A percentile compares a stretch with the other conserved stretches of the same genome.
Evolutionary conservation across 164 flowering plant species (phyloP).

Genomic region (Sextonia rubra): DNA sequence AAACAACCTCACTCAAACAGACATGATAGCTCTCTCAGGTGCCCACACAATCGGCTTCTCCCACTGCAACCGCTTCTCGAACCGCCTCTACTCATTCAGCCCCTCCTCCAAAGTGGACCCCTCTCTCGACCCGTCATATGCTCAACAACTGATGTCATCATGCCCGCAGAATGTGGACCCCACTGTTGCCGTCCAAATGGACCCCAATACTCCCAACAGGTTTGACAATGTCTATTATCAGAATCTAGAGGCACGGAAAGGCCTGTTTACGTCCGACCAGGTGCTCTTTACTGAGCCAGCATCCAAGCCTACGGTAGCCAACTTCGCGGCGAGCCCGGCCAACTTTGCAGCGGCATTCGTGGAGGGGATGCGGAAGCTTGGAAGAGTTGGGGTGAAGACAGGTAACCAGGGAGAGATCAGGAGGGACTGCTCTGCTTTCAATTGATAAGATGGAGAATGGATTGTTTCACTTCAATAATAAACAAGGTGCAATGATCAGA

Average conservation of each 20-base stretch:
- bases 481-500: background rate
- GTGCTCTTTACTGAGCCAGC: slow-evolving; percentile 43
- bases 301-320: slow-evolving; percentile 35
- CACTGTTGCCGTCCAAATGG: slow-evolving; percentile 44
- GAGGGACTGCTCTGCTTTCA: slow-evolving; percentile 54
- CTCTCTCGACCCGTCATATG: slow-evolving; percentile 48
- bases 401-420: slow-evolving; percentile 53
- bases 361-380: slow-evolving; percentile 58
- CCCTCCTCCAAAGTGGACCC: slow-evolving; percentile 47
- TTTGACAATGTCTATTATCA: slow-evolving; percentile 68
- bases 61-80: slow-evolving; percentile 59
- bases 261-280: slow-evolving; percentile 64
- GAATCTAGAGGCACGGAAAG: slow-evolving; percentile 50
- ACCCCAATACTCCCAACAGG: slow-evolving; percentile 42
- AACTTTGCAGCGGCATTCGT: slow-evolving; percentile 44
- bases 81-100: slow-evolving; percentile 51
- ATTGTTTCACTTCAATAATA: too few species aligned
- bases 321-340: slow-evolving; percentile 34
- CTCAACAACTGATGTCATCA: slow-evolving; percentile 39
- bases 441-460: background rate
- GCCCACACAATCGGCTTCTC: slow-evolving; percentile 80
- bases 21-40: slow-evolving; percentile 77
- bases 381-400: slow-evolving; percentile 53
- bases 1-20: slow-evolving; percentile 42
- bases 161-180: slow-evolving; percentile 59